Evolutionary conservation across 495 filamentous ascomycete species (phyloP).

Genomic region (Penicillium herquei): DNA sequence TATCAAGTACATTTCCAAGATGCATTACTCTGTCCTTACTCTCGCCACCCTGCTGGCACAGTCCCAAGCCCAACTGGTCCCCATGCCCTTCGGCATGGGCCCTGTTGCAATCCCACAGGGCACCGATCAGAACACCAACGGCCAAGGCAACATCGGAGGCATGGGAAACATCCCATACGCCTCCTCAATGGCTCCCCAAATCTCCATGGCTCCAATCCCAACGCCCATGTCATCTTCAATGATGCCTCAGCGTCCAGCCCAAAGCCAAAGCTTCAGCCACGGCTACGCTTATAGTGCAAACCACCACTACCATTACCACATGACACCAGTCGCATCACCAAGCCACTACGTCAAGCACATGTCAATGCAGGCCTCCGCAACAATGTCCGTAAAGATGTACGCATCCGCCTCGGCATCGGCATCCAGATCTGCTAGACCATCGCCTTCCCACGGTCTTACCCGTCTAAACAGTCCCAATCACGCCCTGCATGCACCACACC

Average conservation of each 20-base stretch:
- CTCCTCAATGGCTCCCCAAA: neutral
- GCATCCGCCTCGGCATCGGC: conserved; percentile 1
- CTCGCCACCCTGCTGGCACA: conserved; percentile 13
- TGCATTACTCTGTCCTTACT: conserved; percentile 16
- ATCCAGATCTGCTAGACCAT: neutral
- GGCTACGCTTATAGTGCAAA: neutral
- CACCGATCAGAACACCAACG: neutral
- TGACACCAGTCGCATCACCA: neutral
- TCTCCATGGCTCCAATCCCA: neutral
- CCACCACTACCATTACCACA: neutral
- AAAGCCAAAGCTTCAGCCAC: neutral
- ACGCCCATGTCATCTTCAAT: neutral
- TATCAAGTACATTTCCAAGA: conserved; percentile 2
- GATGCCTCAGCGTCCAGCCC: neutral
- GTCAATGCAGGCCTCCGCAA: neutral
- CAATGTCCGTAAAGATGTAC: neutral
- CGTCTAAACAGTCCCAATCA: neutral
- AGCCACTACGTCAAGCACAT: neutral
- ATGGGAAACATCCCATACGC: neutral
- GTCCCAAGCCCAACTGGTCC: conserved; percentile 7
- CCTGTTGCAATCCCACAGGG: neutral
- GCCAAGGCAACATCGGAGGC: neutral
- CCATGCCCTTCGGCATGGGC: neutral
- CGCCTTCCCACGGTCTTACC: neutral
- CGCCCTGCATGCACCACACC: neutral